Base-by-base conservation (phyloP, 768 basidiomycete species). In the Lactarius deliciosus region DNA sequence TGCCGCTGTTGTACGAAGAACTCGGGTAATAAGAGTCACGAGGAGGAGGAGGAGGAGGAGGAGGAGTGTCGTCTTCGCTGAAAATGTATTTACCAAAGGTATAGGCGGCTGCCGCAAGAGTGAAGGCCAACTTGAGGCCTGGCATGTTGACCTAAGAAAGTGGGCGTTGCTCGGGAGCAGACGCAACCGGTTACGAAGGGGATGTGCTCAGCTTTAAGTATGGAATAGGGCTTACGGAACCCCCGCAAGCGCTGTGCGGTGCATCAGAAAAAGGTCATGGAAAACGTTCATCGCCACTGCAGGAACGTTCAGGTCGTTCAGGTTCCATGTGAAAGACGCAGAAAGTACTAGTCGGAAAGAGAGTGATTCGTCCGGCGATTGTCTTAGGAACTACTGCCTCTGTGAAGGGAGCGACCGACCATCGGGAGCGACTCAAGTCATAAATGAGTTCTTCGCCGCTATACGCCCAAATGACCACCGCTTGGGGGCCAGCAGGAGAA, bases 91-190 rank as follows among this genome's bases (percentile, higher is more conserved):
- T 11, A 32, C 47, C 25, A 18, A 54, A 2, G 47, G 7, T 7
- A 32, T 22, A 25, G 13, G 50, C 20, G 25, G 38, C 30, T 0
- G 30, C 61, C 11, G 28, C 18, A 6, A 57, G 25, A 50, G 22
- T 25, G 36, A 38, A 6, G 4, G 45, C 32, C 22, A 38, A 30
- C 22, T 16, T 5, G 5, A 58, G 11, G 13, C 13, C n/a, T 1
- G 43, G 43, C 63, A 64, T 64, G 56, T 11, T 57, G 15, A 58
- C 22, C 36, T 7, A 56, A 4, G 28, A 56, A 11, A 28, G 54
- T 11, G 25, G 54, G 20, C 15, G 18, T 30, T 28, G 28, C 28
- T 8, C 15, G 30, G 55, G 30, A 18, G 15, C 32, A 20, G 55
- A 2, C 25, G 25, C 25, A 28, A 28, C 1, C 25, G 32, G 15